Evolutionary conservation across 2,329 filamentous ascomycete species (phyloP), one percentile per base, ranked within the genome.

Genomic region (Fonsecaea monophora): DNA sequence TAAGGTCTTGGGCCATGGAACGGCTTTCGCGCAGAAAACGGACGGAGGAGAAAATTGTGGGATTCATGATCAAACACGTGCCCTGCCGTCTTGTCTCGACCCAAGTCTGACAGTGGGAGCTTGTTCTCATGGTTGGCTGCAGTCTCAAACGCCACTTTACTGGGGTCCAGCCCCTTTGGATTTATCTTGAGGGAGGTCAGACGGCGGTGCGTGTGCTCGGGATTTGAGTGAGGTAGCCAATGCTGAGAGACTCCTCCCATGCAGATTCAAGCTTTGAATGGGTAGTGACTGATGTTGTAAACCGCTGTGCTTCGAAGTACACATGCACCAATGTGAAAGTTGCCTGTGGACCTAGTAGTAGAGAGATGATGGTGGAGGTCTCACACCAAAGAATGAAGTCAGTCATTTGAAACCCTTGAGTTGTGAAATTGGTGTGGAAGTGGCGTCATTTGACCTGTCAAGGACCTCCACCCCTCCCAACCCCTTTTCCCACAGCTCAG

Each of bases 81-180:
- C 45, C 45, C 45, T 50, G 18, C 7, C 45, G 7, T 9, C 18
- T 21, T 50, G 45, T 50, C 45, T 50, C 45, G 45, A 50, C 25
- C 45, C 45, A 50, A 9, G 18, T 50, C 45, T 50, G 45, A 50
- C 45, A 50, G 12, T 50, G 45, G 12, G 45, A 12, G 45, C 21
- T 12, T 50, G 45, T 25, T 50, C 21, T 50, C 1, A 18, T 50
- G 45, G 45, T 50, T 50, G 45, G 45, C 45, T 50, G 21, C 21
- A 45, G 40, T 50, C 45, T 50, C 45, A 50, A 50, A 50, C 45
- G 45, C 45, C 45, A 50, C 45, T 25, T 5, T 50, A 21, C 45
- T 10, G 21, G 45, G 21, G 21, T 25, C 9, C 45, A 50, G 45
- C 45, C 45, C 45, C 45, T 50, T 50, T 25, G 18, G 45, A 12